Evolutionary conservation across 768 basidiomycete genomes (phyloP).

Genomic region (Tricholoma bakamatsutake): DNA sequence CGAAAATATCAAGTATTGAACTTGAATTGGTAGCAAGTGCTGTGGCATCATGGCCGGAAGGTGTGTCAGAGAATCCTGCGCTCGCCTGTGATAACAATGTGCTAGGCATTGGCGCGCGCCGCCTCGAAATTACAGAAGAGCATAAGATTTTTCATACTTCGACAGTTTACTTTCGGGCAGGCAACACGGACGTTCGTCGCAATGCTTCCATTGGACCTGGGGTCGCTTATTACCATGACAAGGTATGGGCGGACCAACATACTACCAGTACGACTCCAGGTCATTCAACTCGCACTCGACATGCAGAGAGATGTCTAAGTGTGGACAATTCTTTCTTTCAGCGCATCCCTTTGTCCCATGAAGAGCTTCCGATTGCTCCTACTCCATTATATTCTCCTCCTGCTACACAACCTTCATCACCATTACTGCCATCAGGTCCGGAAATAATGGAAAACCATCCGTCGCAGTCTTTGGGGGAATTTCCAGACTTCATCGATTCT

Average conservation of each 20-base stretch:
- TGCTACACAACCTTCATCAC: constrained; percentile 9
- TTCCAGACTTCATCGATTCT: constrained; percentile 28
- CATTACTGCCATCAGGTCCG: background rate
- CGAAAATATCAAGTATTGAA: constrained; percentile 80
- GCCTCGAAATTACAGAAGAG: constrained; percentile 74
- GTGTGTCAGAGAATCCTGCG: constrained; percentile 32
- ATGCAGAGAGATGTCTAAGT: constrained; percentile 22
- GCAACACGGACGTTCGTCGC: constrained; percentile 28
- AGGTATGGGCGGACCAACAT: constrained; percentile 10
- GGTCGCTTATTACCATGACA: constrained; percentile 23
- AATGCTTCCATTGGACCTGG: constrained; percentile 45
- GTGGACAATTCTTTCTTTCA: constrained; percentile 30
- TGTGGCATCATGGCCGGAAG: constrained; percentile 79
- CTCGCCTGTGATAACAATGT: background rate
- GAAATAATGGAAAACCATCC: constrained; percentile 5
- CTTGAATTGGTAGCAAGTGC: constrained; percentile 71
- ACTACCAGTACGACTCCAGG: background rate
- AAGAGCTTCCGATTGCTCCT: constrained; percentile 22
- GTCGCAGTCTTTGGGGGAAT: constrained; percentile 34
- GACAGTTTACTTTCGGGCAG: constrained; percentile 68
- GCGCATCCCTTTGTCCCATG: constrained; percentile 25
- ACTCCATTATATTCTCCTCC: constrained; percentile 26
- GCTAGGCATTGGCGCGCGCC: constrained; percentile 60
- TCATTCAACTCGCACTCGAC: constrained; percentile 2
- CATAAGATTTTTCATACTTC: constrained; percentile 67